Evolutionary conservation across 2,329 filamentous ascomycete genomes (phyloP), one percentile per base, ranked within the genome.

Genomic region (Cladophialophora bantiana): DNA sequence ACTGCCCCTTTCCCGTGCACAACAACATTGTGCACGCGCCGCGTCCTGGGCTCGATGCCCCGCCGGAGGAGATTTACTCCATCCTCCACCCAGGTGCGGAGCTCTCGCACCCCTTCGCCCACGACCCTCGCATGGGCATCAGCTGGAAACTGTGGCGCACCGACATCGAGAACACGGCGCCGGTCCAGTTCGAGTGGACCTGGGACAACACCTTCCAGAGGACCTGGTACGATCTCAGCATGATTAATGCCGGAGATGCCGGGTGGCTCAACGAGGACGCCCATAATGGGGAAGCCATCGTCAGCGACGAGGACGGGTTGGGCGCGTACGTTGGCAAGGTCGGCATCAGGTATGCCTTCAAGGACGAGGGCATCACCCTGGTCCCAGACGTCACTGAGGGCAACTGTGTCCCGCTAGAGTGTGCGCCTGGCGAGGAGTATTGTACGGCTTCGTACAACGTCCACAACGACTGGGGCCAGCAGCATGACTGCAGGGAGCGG

Each of bases 211-310:
- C 57, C 6, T 13, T 20, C 20, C 32, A 53, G 18, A 54, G 60
- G 4, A 67, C 65, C 18, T 69, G 62, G 60, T 69, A 62, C 48
- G 67, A 69, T 48, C 57, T 69, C 36, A 69, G 65, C 61, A 69
- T 69, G 67, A 65, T 69, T 52, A 54, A 69, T 38, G 67, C 64
- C 31, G 65, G 65, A 31, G 20, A 56, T 12, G 52, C 54, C 38
- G 59, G 48, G 10, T 67, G 61, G 60, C 35, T 65, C 45, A 56
- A 64, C 15, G 18, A 18, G 18, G 38, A 52, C 7, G 31, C 55
- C 10, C 48, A 57, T n/a, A 20, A 58, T n/a, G 64, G 59, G 15
- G 38, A 64, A 36, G 36, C 54, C n/a, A 54, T 66, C 31, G 40
- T 48, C 15, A 15, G 50, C 48, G 45, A 66, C 35, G 40, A 38